Percentiles rank a stretch among this genome's conserved stretches.
phyloP scores from a whole-genome alignment of 208 protist species.

The Wallacemonas sp. region DNA sequence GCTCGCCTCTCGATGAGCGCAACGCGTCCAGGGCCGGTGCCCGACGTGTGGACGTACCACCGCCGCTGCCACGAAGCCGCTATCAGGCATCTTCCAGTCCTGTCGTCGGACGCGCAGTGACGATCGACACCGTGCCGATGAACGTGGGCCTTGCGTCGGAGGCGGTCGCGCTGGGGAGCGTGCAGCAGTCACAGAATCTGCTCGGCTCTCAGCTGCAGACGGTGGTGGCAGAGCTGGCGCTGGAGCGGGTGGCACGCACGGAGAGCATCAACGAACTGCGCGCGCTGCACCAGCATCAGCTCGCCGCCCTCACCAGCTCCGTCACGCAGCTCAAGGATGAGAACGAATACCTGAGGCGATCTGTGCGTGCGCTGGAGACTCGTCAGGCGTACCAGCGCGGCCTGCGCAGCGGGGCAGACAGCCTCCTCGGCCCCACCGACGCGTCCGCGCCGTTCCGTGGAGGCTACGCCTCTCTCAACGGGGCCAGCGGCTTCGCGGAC shows the following conservation, averaged over 20 bases:
- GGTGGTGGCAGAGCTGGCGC: slow-evolving; percentile 61
- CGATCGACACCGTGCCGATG: not conserved
- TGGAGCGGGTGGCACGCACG: slow-evolving; percentile 66
- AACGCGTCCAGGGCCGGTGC: not conserved
- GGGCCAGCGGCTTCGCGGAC: not conserved
- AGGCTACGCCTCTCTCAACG: not conserved
- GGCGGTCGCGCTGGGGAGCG: not conserved
- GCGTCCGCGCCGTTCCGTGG: no score
- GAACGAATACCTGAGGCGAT: slow-evolving; percentile 53
- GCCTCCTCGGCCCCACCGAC: not conserved
- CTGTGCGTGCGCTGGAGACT: slow-evolving; percentile 54
- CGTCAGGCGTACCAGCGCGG: slow-evolving; percentile 27
- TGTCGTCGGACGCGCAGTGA: no score
- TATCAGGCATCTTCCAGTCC: slow-evolving; percentile 27
- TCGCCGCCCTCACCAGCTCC: slow-evolving; percentile 54
- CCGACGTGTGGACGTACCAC: slow-evolving; percentile 30
- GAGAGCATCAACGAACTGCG: slow-evolving; percentile 60
- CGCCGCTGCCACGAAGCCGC: slow-evolving; percentile 34
- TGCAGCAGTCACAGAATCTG: slow-evolving; percentile 12
- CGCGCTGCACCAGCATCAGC: slow-evolving; percentile 34
- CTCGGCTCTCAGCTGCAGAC: slow-evolving; percentile 57
- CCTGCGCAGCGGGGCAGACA: not conserved
- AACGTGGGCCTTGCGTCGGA: not conserved
- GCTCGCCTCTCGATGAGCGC: slow-evolving; percentile 1
- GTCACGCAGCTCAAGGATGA: slow-evolving; percentile 65